Base-by-base conservation (phyloP, 768 basidiomycete genomes). In the Amyloporia xantha region DNA sequence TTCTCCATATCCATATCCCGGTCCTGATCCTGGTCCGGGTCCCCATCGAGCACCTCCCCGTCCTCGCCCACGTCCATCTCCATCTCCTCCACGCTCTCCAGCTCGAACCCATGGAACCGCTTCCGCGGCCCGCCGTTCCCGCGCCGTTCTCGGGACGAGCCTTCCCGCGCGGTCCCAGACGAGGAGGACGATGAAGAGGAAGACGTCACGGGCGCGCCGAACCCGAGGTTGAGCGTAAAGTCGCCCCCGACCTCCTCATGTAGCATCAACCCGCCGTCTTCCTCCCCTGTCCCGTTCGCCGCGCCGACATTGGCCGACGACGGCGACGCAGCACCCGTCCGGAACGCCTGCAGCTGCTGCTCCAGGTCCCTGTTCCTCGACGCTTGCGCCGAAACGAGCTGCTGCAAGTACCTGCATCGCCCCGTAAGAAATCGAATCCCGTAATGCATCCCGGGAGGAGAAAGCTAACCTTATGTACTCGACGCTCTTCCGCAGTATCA, bases 371-470 rank as follows among this genome's bases (percentile, higher is more conserved):
- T 71, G 62, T 89, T 91, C 9, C 89, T 73, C 37, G 76, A 77
- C 3, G 86, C 86, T 58, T 91, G 90, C 0, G 81, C 84, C 2
- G 76, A 79, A 9, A 92, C 89, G 45, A 92, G 81, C 56, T 91
- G 89, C 62, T 92, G 90, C 10, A 92, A 78, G 64, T 90, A 91
- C 49, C 88, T 64, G 44, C 23, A 38, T 21, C 20, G 37, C 25
- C 12, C 19, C 9, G 28, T 17, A 39, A 19, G 20, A 41, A 12
- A 35, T 35, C 33, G 28, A 48, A 37, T 20, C 20, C 26, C 23
- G 47, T 12, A 15, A 25, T n/a, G 6, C 17, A 13, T 2, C 23
- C n/a, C 21, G 21, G 2, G 19, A 28, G 26, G 9, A 23, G 47
- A 24, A 27, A 44, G 33, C 64, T 49, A 53, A 65, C 59, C 65